Conservation (phyloP, 1,284 basidiomycete species). For the Ceratobasidium sp. region DNA sequence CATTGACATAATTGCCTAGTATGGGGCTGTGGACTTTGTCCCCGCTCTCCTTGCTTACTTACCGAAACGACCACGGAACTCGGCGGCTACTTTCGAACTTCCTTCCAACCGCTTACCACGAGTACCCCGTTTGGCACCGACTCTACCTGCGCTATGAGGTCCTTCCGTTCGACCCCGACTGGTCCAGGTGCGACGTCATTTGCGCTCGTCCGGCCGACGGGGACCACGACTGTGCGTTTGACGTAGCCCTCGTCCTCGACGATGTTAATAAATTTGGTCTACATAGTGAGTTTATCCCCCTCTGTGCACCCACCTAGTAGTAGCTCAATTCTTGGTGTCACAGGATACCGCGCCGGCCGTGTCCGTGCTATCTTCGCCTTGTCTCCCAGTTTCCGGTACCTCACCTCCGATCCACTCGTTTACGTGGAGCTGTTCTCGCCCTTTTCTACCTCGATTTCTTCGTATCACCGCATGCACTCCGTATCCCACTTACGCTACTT, state of each 20-base stretch:
- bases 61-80: background rate
- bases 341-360: no score
- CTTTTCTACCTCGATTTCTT: background rate
- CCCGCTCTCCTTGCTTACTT: no score
- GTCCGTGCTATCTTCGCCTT: background rate
- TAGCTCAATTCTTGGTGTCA: background rate
- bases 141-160: constrained; percentile 13
- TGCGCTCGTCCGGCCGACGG: background rate
- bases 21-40: background rate
- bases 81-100: background rate
- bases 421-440: constrained; percentile 1
- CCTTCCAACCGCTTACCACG: background rate
- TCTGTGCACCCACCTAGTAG: no score
- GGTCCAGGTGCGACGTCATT: constrained; percentile 11
- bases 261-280: background rate
- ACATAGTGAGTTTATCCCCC: constrained; percentile 46
- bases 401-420: background rate
- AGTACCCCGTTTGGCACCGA: constrained; percentile 29
- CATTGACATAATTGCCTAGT: no score
- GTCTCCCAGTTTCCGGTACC: background rate
- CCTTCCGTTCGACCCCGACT: constrained; percentile 11
- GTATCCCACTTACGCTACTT: background rate
- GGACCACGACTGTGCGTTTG: constrained; percentile 49
- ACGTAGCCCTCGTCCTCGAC: constrained; percentile 2
- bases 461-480: background rate